Conservation (phyloP, 2,329 filamentous ascomycete species). For the Karstenula rhodostoma region DNA sequence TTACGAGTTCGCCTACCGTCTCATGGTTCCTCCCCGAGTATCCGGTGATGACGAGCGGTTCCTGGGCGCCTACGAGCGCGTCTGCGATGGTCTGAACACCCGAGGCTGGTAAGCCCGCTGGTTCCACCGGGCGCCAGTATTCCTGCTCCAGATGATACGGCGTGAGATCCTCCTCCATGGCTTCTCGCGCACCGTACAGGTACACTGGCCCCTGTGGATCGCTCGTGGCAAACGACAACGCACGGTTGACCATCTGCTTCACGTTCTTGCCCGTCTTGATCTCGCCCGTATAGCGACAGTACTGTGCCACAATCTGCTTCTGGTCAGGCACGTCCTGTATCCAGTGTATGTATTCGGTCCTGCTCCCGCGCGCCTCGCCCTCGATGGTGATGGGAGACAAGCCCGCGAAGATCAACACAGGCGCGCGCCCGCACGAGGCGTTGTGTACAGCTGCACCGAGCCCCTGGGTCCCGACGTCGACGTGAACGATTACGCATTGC, state of each 20-base stretch:
- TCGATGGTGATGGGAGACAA: constrained; percentile 79
- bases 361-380: constrained; percentile 73
- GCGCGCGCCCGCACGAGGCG: constrained; percentile 75
- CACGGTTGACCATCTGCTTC: constrained; percentile 88
- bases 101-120: constrained; percentile 65
- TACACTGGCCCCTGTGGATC: constrained; percentile 84
- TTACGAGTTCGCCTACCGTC: constrained; percentile 68
- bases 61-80: constrained; percentile 68
- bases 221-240: constrained; percentile 80
- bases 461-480: constrained; percentile 83
- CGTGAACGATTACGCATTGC: constrained; percentile 80
- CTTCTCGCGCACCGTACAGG: constrained; percentile 77
- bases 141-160: constrained; percentile 66
- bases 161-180: constrained; percentile 82
- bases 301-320: constrained; percentile 81
- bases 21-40: constrained; percentile 75
- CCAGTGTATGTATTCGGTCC: constrained; percentile 88
- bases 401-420: constrained; percentile 80
- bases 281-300: constrained; percentile 84
- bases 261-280: constrained; percentile 85
- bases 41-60: constrained; percentile 74
- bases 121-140: constrained; percentile 74
- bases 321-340: constrained; percentile 85
- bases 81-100: constrained; percentile 69
- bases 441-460: constrained; percentile 82